Conservation (phyloP, 23 red algal genomes). For the Cyanidium caldarium region DNA sequence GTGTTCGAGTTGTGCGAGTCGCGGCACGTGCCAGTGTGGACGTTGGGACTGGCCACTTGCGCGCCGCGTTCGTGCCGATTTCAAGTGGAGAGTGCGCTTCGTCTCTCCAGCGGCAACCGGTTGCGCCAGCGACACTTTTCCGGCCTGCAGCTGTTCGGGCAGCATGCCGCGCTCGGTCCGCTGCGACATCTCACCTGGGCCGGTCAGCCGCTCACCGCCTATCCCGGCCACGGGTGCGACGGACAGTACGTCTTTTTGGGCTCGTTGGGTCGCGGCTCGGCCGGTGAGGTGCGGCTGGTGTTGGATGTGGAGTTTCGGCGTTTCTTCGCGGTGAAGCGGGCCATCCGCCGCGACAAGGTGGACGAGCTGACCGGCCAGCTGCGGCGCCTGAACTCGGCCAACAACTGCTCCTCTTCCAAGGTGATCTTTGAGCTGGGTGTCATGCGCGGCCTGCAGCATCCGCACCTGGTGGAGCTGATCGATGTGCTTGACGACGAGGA, state of each 20-base stretch:
- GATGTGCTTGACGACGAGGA: not conserved
- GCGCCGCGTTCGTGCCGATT: not conserved
- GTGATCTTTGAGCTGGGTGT: not conserved
- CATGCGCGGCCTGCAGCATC: not conserved
- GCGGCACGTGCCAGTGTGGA: not conserved
- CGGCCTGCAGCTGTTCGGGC: not conserved
- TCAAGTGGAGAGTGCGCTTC: not conserved
- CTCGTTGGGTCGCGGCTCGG: constrained; percentile 47
- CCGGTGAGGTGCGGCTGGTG: constrained; percentile 81
- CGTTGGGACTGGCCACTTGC: not conserved
- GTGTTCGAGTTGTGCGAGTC: not conserved
- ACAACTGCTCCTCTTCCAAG: not conserved
- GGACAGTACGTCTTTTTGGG: not conserved
- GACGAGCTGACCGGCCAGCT: not conserved
- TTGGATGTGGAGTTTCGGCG: constrained; percentile 40
- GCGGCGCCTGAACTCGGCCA: not conserved
- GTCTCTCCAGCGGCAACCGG: not conserved
- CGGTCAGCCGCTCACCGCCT: not conserved
- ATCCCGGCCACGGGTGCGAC: not conserved
- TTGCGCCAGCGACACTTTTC: not conserved
- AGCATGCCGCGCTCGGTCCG: not conserved
- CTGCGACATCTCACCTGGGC: not conserved
- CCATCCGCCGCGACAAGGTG: not conserved
- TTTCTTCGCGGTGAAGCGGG: constrained; percentile 76
- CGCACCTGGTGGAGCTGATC: not conserved